A percentile compares a stretch with the other conserved stretches of the same genome.
Conservation (phyloP, 805 yeast genomes). For the Lipomyces orientalis region DNA sequence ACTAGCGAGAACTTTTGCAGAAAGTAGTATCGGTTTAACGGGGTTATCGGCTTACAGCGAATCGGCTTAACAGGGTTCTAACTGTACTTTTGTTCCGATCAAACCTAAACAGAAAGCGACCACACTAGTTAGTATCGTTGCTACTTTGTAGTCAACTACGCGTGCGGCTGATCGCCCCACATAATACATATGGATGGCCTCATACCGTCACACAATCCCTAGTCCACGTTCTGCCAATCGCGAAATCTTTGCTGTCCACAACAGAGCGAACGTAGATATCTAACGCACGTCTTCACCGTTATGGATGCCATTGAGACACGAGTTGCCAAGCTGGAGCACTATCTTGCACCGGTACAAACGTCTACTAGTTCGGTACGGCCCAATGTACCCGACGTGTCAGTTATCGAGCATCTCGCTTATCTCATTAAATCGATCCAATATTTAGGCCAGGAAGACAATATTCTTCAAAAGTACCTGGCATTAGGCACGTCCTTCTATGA, state of each 20-base stretch:
- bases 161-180: no score
- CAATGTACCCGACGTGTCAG: neutral
- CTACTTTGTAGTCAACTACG: no score
- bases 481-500: conserved; percentile 9
- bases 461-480: conserved; percentile 10
- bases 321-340: conserved; percentile 21
- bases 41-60: no score
- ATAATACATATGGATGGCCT: no score
- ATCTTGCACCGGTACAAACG: conserved; percentile 4
- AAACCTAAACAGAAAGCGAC: no score
- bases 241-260: neutral
- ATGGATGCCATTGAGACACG: conserved; percentile 27
- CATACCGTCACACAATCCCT: no score
- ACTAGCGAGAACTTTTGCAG: no score
- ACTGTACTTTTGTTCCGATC: no score
- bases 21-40: no score
- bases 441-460: conserved; percentile 4
- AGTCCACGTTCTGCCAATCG: neutral
- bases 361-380: neutral
- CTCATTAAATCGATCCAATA: conserved; percentile 9
- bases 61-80: no score
- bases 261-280: neutral
- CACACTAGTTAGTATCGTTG: no score
- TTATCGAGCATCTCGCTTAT: conserved; percentile 6
- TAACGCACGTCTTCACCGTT: neutral